phyloP scores from a whole-genome alignment of 208 protist species.

The Kentomonas sorsogonicus region DNA sequence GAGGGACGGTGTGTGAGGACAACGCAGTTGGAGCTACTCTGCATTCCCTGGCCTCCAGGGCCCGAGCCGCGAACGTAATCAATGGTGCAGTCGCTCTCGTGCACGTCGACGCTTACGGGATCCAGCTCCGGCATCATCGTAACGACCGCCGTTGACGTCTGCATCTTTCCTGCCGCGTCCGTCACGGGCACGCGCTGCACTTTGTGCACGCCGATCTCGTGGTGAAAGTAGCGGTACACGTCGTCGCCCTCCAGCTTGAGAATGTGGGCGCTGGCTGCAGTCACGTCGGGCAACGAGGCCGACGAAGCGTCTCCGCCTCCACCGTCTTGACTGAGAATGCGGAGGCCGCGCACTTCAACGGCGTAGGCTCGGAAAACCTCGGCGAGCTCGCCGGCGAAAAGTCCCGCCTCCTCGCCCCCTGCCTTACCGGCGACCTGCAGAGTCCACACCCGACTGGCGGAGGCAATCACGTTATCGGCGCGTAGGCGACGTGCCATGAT shows the following conservation, averaged over 20 bases:
- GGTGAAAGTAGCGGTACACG: conserved; percentile 75
- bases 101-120: conserved; percentile 81
- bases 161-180: conserved; percentile 85
- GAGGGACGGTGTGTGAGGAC: conserved; percentile 82
- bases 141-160: conserved; percentile 85
- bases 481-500: conserved; percentile 64
- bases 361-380: conserved; percentile 75
- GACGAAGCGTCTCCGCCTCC: conserved; percentile 15
- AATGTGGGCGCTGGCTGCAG: conserved; percentile 14
- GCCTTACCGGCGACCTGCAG: conserved; percentile 69
- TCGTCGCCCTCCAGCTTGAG: conserved; percentile 55
- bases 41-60: conserved; percentile 86
- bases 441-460: conserved; percentile 62
- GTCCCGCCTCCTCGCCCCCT: conserved; percentile 77
- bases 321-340: conserved; percentile 21
- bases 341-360: conserved; percentile 32
- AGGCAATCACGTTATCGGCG: conserved; percentile 66
- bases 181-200: conserved; percentile 89
- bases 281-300: not conserved
- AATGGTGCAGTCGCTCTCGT: conserved; percentile 82
- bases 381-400: conserved; percentile 80
- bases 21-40: conserved; percentile 86
- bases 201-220: conserved; percentile 89
- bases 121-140: conserved; percentile 84
- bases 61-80: conserved; percentile 85